Percentiles rank a stretch among this genome's conserved stretches.
These are phyloP conservation scores for Pythium brassicae DNA, from an alignment of 352 stramenopile species.

Conservation along the genomic window DNA sequence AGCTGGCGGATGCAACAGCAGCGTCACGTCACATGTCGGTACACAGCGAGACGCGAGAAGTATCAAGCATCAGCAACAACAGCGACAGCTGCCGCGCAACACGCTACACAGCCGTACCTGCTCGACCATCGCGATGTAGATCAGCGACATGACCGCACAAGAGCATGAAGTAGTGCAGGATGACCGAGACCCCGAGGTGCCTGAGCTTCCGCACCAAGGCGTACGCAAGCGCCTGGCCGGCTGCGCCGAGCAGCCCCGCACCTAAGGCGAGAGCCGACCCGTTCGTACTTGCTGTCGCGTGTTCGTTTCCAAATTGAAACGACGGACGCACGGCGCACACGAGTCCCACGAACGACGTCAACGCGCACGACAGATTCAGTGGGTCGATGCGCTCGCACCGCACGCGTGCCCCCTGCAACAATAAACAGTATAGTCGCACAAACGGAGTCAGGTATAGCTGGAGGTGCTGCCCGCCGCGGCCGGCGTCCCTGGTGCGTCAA, in stretches of 20 bases:
- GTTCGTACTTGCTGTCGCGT: slow-evolving; percentile 30
- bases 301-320: slow-evolving; percentile 39
- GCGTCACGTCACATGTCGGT: no score
- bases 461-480: no score
- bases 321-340: slow-evolving; percentile 34
- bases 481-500: no score
- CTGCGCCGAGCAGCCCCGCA: slow-evolving; percentile 46
- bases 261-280: slow-evolving; percentile 47
- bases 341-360: slow-evolving; percentile 30
- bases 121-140: slow-evolving; percentile 56
- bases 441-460: no score
- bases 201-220: slow-evolving; percentile 63
- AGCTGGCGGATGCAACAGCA: no score
- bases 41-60: neutral
- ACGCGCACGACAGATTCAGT: slow-evolving; percentile 20
- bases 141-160: slow-evolving; percentile 36
- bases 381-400: slow-evolving; percentile 25
- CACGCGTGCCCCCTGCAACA: slow-evolving; percentile 19
- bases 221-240: slow-evolving; percentile 69
- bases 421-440: no score
- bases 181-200: slow-evolving; percentile 46
- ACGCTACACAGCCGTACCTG: slow-evolving; percentile 15
- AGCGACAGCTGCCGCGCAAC: no score
- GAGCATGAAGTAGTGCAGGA: slow-evolving; percentile 82
- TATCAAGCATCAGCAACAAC: no score